Evolutionary conservation across 2,329 filamentous ascomycete species (phyloP).

Genomic region (Trichoderma koningii): DNA sequence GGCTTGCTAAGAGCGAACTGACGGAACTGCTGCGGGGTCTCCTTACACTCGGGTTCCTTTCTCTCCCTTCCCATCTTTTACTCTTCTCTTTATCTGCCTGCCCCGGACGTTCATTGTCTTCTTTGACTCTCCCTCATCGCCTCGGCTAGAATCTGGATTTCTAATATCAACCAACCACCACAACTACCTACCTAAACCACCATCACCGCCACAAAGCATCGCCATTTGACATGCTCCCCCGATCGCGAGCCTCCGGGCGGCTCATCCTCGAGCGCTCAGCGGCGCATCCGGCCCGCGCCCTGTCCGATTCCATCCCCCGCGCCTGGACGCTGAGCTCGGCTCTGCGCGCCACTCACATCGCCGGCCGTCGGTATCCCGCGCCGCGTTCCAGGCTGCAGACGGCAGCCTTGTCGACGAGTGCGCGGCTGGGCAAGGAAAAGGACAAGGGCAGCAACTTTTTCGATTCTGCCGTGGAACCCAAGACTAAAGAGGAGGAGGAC

Average conservation of each 20-base stretch:
- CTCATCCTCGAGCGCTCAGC: slow-evolving; percentile 43
- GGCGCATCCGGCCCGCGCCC: slow-evolving; percentile 34
- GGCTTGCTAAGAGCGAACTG: slow-evolving; percentile 19
- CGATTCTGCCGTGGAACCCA: slow-evolving; percentile 49
- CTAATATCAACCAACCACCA: neutral
- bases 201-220: slow-evolving; percentile 3
- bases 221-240: slow-evolving; percentile 44
- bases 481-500: slow-evolving; percentile 54
- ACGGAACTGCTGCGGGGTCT: neutral
- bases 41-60: neutral
- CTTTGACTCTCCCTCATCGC: neutral
- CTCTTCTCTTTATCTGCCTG: neutral
- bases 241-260: slow-evolving; percentile 45
- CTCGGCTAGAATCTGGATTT: neutral
- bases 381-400: slow-evolving; percentile 35
- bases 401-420: slow-evolving; percentile 44
- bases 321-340: slow-evolving; percentile 37
- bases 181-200: neutral
- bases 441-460: slow-evolving; percentile 53
- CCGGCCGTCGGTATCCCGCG: slow-evolving; percentile 38
- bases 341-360: slow-evolving; percentile 37
- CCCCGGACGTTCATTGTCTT: neutral
- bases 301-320: slow-evolving; percentile 33
- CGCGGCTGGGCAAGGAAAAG: slow-evolving; percentile 42
- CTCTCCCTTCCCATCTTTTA: neutral